These are phyloP conservation scores for Heritiera littoralis DNA, from an alignment of 345 rosid species.

Conservation along the genomic window DNA sequence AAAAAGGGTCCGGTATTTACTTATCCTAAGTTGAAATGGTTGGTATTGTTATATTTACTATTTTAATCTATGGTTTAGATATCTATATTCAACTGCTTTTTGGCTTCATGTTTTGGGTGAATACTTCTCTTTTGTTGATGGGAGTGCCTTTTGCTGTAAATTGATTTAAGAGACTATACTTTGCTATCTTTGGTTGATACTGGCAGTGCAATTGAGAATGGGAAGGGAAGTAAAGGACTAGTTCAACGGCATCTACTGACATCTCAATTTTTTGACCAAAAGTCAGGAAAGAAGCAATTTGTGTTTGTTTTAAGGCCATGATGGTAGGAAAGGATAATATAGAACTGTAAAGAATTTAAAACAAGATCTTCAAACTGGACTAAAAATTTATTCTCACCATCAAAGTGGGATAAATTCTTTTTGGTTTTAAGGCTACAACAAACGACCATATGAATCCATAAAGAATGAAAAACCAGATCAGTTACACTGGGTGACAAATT, in stretches of 20 bases:
- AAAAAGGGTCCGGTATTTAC: constrained; percentile 89
- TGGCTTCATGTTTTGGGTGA: constrained; percentile 15
- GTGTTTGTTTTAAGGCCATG: neutral
- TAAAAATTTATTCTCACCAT: neutral
- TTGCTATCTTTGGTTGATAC: neutral
- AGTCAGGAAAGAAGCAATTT: neutral
- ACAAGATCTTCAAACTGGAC: neutral
- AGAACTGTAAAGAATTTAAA: neutral
- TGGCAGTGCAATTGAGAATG: neutral
- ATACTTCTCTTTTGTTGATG: neutral
- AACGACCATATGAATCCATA: neutral
- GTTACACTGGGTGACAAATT: neutral
- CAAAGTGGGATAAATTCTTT: neutral
- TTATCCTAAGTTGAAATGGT: constrained; percentile 90
- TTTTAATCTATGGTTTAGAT: neutral
- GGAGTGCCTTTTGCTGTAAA: neutral
- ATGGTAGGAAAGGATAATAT: neutral
- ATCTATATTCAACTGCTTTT: constrained; percentile 13
- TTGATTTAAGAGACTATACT: neutral
- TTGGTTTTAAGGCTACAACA: neutral
- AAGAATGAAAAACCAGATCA: neutral
- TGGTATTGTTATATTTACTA: constrained; percentile 24
- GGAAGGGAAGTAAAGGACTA: neutral
- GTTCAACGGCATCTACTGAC: neutral
- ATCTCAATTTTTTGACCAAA: neutral